phyloP scores from a whole-genome alignment of 352 stramenopile species.

The Phytophthora multivora region DNA sequence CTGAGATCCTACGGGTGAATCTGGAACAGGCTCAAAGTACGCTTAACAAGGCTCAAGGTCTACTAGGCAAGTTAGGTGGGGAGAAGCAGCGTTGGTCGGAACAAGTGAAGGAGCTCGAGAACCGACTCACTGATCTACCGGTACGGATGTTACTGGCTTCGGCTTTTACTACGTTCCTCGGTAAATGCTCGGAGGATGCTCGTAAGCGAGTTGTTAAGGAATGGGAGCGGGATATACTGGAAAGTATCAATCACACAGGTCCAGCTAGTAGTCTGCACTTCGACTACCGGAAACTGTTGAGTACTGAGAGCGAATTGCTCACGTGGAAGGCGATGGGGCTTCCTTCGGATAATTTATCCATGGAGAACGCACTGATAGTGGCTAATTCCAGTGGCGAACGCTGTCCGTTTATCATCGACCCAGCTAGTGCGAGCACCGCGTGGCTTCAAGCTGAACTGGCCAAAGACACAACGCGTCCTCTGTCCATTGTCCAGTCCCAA shows the following conservation, averaged over 20 bases:
- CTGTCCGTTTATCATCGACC: conserved; percentile 96
- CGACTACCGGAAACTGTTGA: conserved; percentile 90
- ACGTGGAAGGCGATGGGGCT: conserved; percentile 94
- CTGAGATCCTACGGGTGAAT: conserved; percentile 88
- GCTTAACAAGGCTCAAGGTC: conserved; percentile 90
- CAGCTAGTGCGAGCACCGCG: conserved; percentile 80
- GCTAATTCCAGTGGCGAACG: conserved; percentile 69
- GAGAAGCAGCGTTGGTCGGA: conserved; percentile 93
- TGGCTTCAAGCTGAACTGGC: conserved; percentile 93
- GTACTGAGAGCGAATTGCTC: conserved; percentile 92
- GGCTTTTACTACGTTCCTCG: conserved; percentile 95
- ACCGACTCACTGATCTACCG: conserved; percentile 80
- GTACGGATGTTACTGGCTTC: conserved; percentile 91
- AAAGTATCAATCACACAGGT: conserved; percentile 32
- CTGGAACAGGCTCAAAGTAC: conserved; percentile 90
- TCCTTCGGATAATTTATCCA: conserved; percentile 91
- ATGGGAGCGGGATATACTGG: conserved; percentile 82
- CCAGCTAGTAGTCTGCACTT: conserved; percentile 47
- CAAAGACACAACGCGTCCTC: conserved; percentile 80
- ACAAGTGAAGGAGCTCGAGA: conserved; percentile 87
- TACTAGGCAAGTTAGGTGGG: conserved; percentile 91
- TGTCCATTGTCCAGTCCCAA: conserved; percentile 88
- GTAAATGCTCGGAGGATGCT: conserved; percentile 89
- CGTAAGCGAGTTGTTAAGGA: conserved; percentile 71
- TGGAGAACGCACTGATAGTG: conserved; percentile 95